phyloP scores from a whole-genome alignment of 1,284 basidiomycete species.

The Omphalotus olearius region DNA sequence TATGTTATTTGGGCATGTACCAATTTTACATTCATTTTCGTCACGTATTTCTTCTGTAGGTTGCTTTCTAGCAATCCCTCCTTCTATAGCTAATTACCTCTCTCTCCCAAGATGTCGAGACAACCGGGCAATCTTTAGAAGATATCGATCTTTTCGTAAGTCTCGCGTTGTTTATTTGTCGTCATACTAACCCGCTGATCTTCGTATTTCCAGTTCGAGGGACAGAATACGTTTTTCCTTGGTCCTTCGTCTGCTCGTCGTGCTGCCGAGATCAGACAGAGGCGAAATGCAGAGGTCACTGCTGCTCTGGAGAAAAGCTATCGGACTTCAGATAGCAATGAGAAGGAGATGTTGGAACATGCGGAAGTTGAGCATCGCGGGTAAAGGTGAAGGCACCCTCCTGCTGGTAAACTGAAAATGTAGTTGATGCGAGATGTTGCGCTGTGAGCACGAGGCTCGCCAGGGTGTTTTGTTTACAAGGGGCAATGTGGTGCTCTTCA shows the following conservation, averaged over 20 bases:
- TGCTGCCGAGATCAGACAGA: conserved; percentile 1
- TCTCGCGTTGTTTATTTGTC: too few species aligned
- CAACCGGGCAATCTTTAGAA: conserved; percentile 15
- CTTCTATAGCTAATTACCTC: not conserved
- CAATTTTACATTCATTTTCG: not conserved
- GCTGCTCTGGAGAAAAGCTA: not conserved
- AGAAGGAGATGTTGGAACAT: not conserved
- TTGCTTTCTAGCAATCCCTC: not conserved
- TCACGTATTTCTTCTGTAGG: conserved; percentile 12
- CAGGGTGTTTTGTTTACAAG: too few species aligned
- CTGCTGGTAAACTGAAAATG: not conserved
- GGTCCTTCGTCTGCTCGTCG: conserved; percentile 9
- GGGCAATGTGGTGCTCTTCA: too few species aligned
- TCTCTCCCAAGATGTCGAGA: conserved; percentile 9
- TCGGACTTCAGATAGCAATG: not conserved
- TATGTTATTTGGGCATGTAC: conserved; percentile 39
- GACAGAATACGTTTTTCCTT: conserved; percentile 4
- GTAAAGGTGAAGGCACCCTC: not conserved
- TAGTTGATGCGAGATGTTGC: too few species aligned
- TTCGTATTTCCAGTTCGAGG: conserved; percentile 6
- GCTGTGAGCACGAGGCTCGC: too few species aligned
- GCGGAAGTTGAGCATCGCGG: not conserved
- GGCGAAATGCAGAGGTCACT: not conserved
- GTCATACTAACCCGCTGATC: too few species aligned
- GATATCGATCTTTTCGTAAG: conserved; percentile 8